These are phyloP conservation scores for Irpex lacteus DNA, from an alignment of 1,284 basidiomycete species.

Conservation along the genomic window DNA sequence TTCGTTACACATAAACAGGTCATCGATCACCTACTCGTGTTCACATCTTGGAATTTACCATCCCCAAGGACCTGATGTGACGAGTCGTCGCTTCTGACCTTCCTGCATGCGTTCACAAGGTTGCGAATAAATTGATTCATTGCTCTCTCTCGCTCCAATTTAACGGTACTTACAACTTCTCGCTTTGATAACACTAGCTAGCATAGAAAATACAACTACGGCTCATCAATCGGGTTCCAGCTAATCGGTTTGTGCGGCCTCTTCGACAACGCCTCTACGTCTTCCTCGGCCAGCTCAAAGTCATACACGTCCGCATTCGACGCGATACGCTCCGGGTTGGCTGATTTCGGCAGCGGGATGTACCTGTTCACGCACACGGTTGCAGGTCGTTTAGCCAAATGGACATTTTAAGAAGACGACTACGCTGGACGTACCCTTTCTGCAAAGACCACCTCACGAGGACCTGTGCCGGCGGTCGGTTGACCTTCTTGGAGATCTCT, in stretches of 20 bases:
- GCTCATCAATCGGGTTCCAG: not conserved
- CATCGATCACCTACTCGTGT: too few species aligned
- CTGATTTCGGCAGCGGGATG: not conserved
- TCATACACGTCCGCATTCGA: not conserved
- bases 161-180: too few species aligned
- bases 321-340: not conserved
- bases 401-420: not conserved
- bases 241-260: not conserved
- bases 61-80: too few species aligned
- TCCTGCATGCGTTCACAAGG: too few species aligned
- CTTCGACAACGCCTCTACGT: not conserved
- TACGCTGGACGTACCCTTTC: not conserved
- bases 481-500: not conserved
- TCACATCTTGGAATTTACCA: too few species aligned
- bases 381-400: not conserved
- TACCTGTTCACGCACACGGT: not conserved
- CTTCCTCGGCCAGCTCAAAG: not conserved
- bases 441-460: not conserved
- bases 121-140: too few species aligned
- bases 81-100: too few species aligned
- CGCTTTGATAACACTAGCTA: too few species aligned
- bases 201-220: not conserved
- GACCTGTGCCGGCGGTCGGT: not conserved
- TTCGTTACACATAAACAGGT: too few species aligned
- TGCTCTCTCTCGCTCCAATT: too few species aligned